Base-by-base conservation (phyloP, 805 yeast genomes). In the Myxozyma mucilagina region DNA sequence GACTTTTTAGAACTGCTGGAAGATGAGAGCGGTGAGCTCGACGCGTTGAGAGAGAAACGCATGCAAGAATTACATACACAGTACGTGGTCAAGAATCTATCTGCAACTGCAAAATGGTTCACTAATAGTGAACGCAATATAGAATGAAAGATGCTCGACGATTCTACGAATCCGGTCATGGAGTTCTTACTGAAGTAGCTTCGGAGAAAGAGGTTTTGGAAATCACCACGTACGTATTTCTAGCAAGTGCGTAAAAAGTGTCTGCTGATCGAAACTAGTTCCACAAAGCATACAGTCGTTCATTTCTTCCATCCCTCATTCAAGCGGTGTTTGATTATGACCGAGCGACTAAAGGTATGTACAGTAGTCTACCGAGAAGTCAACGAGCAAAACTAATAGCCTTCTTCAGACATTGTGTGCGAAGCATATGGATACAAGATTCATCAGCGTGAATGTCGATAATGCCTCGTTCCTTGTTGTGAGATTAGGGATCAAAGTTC, bases 391-490 rank as follows among this genome's bases (percentile, higher is more conserved):
- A 24, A 24, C 36, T 5, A 13, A 10, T 29, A 10, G 14, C 24
- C 49, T 13, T 42, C 14, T 63, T 74, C 68, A 67, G 72, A 68
- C 45, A 67, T 68, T 89, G 7, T 84, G 93, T 0, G 79, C 78
- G 59, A 82, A 80, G 64, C 89, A 89, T 73, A 69, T 86, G 50
- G 75, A 76, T 1, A 77, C 88, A 1, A 78, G 77, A 59, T 82
- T 87, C 60, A 56, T 74, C 13, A 78, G 81, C 49, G 80, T 87
- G 3, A 77, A 80, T 57, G 96, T 89, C 0, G 81, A 78, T 39
- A 75, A 80, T 42, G 87, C 92, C 1, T 91, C 96, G 3, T 90
- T 90, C 69, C 75, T 90, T 48, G 90, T 84, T 4, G 74, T 83
- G 1, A 84, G 83, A 69, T 78, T 90, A 43, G 75, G 78, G 2